A percentile compares a stretch with the other conserved stretches of the same genome.
Conservation (phyloP, 23 red algal species). For the Gracilaria domingensis region DNA sequence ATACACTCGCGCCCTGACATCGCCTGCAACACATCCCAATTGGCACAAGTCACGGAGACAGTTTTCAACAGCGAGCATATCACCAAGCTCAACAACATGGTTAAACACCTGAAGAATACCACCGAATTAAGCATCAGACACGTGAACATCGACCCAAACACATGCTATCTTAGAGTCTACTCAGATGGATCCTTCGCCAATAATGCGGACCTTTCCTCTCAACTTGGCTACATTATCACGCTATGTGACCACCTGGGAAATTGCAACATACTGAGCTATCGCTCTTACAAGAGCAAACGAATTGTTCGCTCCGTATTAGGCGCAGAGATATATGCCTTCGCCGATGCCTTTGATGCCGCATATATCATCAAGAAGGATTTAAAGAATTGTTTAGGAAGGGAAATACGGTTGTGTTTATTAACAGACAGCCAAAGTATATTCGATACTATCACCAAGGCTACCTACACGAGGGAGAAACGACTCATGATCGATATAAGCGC, state of each 20-base stretch:
- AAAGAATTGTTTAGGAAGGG: neutral
- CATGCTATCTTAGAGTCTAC: neutral
- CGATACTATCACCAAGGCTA: neutral
- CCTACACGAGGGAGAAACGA: neutral
- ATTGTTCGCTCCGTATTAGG: conserved; percentile 8
- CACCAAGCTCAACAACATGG: neutral
- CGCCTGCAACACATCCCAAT: neutral
- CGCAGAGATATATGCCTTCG: conserved; percentile 39
- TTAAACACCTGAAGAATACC: neutral
- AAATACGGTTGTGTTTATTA: neutral
- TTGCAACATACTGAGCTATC: neutral
- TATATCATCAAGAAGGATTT: conserved; percentile 36
- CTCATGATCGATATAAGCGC: conserved; percentile 25
- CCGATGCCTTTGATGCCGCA: conserved; percentile 34
- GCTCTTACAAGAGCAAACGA: conserved; percentile 7
- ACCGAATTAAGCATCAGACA: neutral
- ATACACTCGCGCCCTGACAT: conserved; percentile 1
- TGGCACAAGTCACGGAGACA: neutral
- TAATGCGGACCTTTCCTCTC: neutral
- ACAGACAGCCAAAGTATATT: conserved; percentile 23
- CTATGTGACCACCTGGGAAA: neutral
- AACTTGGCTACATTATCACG: conserved; percentile 31
- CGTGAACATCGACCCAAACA: neutral
- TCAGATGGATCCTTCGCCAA: conserved; percentile 29
- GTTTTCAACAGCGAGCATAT: neutral